Base-by-base conservation (phyloP, 441 rosid genomes). In the Croton laevigatus region DNA sequence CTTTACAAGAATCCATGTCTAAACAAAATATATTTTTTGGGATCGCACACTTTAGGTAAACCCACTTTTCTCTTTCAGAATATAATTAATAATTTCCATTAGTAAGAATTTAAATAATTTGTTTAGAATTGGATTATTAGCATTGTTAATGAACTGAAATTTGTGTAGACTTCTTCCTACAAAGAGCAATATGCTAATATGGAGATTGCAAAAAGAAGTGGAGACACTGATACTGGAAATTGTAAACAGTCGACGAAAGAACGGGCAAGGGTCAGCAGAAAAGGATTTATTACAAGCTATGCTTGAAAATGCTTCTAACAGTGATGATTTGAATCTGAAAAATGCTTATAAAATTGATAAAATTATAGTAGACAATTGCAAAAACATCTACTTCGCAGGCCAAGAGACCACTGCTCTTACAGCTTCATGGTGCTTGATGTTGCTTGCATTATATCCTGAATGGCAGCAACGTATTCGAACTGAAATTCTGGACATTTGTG, bases 331-430 rank as follows among this genome's bases (percentile, higher is more conserved):
- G 49, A 16, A 48, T 5, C 44, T 8, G 34, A 37, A 67, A 32
- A 20, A 17, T 34, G 6, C 34, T 11, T 59, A 54, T 17, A 16
- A 57, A 2, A 19, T 62, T 0, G 51, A 74, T 16, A 58, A 72
- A 1, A 73, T 73, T 23, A 36, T 82, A 4, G 70, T 78, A 10
- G 86, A 82, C 70, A 82, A 69, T 9, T 80, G 83, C 82, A 78
- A 78, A 71, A 80, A 78, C 69, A 80, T 82, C 4, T 78, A 78
- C 65, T 69, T 80, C 7, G 84, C 82, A 9, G 84, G 86, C 22
- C 69, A 78, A 3, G 84, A 75, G 71, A 73, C 80, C 11, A 73
- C 78, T 3, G 77, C 76, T 10, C 61, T 72, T 1, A 23, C 81
- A 8, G 72, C 75, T 32, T 67, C 86, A 4, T 78, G 83, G 83